Evolutionary conservation across 768 basidiomycete species (phyloP), one percentile per base, ranked within the genome.

Genomic region (Mycena alexandri): DNA sequence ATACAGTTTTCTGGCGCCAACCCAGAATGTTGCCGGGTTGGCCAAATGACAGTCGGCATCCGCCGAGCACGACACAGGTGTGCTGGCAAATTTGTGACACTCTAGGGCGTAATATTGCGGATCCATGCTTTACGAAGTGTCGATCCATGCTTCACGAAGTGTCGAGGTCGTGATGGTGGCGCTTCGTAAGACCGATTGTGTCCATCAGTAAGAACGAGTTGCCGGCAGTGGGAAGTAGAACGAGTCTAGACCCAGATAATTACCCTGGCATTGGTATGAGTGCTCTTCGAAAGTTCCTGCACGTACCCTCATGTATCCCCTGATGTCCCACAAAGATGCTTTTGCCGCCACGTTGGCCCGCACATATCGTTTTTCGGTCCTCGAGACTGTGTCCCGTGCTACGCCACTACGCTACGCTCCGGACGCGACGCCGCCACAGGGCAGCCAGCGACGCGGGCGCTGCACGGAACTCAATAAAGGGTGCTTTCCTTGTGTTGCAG

Each of bases 151-250:
- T 29, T 41, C 36, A 33, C 38, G 64, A 53, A 65, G 64, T 11
- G 33, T 50, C 56, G 55, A 65, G 56, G 8, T 24, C n/a, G 19
- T 59, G 57, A 59, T 65, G n/a, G 64, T 47, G 54, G 56, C 57
- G 51, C 22, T 51, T 63, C 42, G n/a, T 33, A n/a, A 12, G 38
- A 51, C 44, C 48, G 63, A 64, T 63, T 56, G 34, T 63, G 62
- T 56, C 54, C 48, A 22, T 24, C 21, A 19, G 12, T 25, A 24
- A 46, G 33, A 38, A 44, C 57, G 2, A 11, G 44, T n/a, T 47
- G 57, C 44, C 57, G 57, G 57, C 29, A 59, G 34, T 36, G 44
- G 16, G 25, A 43, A 33, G 11, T 24, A 11, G 43, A 61, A 11
- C n/a, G n/a, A 12, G 36, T 34, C 16, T 33, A 53, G n/a, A n/a